Conservation (phyloP, 345 rosid species). For the Combretum micranthum region DNA sequence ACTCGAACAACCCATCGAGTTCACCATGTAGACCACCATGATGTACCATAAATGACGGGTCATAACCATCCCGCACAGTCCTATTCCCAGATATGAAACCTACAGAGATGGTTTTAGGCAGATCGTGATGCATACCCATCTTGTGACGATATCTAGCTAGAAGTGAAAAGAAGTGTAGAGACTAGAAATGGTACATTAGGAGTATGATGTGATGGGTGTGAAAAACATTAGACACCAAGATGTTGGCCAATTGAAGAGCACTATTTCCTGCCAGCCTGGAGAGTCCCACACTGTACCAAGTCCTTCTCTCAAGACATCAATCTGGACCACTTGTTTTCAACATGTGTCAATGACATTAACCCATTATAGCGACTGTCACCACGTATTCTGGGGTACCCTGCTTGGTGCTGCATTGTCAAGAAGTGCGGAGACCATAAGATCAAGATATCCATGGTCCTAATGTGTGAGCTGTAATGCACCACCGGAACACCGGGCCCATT, state of each 20-base stretch:
- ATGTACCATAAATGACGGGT: too few relatives aligned
- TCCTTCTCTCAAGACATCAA: slow-evolving; percentile 4
- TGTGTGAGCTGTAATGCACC: slow-evolving; percentile 24
- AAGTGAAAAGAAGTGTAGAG: too few relatives aligned
- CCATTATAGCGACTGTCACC: background rate
- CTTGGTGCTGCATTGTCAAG: background rate
- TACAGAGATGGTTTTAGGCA: too few relatives aligned
- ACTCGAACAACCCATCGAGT: too few relatives aligned
- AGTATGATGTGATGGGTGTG: too few relatives aligned
- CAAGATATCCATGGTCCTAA: slow-evolving; percentile 11
- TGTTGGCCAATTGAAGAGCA: slow-evolving; percentile 12
- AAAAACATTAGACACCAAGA: background rate
- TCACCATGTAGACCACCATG: too few relatives aligned
- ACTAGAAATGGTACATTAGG: too few relatives aligned
- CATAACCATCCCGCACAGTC: too few relatives aligned
- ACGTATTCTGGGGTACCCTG: background rate
- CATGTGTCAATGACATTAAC: slow-evolving; percentile 11
- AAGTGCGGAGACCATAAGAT: slow-evolving; percentile 6
- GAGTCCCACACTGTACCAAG: background rate
- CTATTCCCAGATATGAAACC: too few relatives aligned
- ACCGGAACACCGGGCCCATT: background rate
- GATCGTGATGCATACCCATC: too few relatives aligned
- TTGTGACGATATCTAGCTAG: too few relatives aligned
- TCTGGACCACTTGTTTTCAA: slow-evolving; percentile 12
- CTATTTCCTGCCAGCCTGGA: background rate